Percentiles rank a stretch among this genome's conserved stretches.
Evolutionary conservation across 1,139 yeast genomes (phyloP).

Genomic region (Candida mesenterica): DNA sequence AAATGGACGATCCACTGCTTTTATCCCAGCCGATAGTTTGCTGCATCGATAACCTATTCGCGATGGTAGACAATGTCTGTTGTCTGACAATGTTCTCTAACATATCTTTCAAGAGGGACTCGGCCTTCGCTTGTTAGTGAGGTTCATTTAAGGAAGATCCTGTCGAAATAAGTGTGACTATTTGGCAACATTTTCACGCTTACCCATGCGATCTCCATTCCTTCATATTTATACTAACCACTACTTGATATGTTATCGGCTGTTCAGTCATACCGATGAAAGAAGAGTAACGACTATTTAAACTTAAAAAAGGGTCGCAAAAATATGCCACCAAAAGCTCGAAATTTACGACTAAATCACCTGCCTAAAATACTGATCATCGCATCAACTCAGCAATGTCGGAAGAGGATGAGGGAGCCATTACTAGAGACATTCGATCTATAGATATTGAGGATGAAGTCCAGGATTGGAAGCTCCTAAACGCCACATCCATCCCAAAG

Average conservation of each 20-base stretch:
- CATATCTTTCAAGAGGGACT: conserved; percentile 31
- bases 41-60: conserved; percentile 25
- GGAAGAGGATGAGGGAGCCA: conserved; percentile 14
- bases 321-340: no score
- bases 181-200: no score
- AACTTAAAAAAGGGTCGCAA: no score
- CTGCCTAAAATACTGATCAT: no score
- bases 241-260: conserved; percentile 17
- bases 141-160: not conserved
- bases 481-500: conserved; percentile 19
- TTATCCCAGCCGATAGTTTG: conserved; percentile 17
- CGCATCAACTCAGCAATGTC: not conserved
- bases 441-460: conserved; percentile 51
- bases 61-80: conserved; percentile 29
- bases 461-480: conserved; percentile 65
- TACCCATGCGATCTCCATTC: not conserved
- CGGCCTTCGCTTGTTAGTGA: conserved; percentile 19
- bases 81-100: conserved; percentile 34
- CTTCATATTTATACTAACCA: conserved; percentile 13
- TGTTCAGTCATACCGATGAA: conserved; percentile 18
- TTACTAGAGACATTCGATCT: conserved; percentile 4
- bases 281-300: no score
- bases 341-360: no score
- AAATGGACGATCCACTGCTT: conserved; percentile 4
- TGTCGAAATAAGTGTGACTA: no score